Evolutionary conservation across 2,329 filamentous ascomycete genomes (phyloP), one percentile per base, ranked within the genome.

Genomic region (Penicillium sp.): DNA sequence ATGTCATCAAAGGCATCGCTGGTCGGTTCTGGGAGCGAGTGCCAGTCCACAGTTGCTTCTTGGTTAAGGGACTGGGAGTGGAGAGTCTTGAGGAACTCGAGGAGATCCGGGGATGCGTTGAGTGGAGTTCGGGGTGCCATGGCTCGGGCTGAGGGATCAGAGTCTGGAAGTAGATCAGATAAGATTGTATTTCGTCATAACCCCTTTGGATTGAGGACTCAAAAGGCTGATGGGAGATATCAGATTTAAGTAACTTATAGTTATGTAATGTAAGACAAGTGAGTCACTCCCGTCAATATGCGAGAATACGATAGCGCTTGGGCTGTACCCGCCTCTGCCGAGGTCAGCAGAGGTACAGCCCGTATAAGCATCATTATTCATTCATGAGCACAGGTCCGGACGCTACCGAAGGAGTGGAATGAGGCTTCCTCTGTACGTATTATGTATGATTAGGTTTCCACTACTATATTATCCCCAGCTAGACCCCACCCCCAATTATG

Each of bases 21-120:
- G 43, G 64, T 50, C 66, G 55, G 54, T 54, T 65, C 61, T 56
- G 75, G 39, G 19, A 67, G 53, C 19, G 62, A 58, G 59, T 50
- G 46, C 54, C 63, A 66, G 31, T 64, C 57, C 14, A 66, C 18
- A 2, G 52, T 52, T 11, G 68, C 63, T 59, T 77, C 74, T 57
- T 77, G 74, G 40, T 63, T 61, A n/a, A 66, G 58, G 11, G 74
- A 76, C 46, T 67, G 64, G 9, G 61, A 58, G 57, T 76, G 74
- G 19, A 77, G 70, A 41, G 56, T 63, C 33, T 69, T 51, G n/a
- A 77, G 70, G 50, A 75, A 66, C 14, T 59, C 18, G 7, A 65
- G 62, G 40, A 70, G 54, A 9, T 64, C 54, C 2, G 61, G 51
- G 19, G 55, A 53, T 36, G 63, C 49, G 36, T 18, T 51, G 16